Conservation (phyloP, 805 yeast genomes). For the Starmerella apis region DNA sequence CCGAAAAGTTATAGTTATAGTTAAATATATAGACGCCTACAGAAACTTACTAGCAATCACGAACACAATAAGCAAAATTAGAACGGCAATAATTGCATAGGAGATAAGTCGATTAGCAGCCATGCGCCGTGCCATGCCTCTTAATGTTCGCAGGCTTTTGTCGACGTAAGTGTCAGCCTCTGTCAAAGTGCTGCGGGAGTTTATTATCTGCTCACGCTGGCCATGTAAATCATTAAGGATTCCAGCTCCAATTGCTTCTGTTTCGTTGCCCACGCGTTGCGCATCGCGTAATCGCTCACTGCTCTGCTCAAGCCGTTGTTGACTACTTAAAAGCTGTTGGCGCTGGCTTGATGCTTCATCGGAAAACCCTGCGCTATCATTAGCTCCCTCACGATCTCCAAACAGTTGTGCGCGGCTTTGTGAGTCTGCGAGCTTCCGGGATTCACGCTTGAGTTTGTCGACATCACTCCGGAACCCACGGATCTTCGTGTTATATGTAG, state of each 20-base stretch:
- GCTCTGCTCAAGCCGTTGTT: conserved; percentile 70
- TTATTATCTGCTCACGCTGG: conserved; percentile 83
- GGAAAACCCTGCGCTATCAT: conserved; percentile 50
- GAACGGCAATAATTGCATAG: conserved; percentile 80
- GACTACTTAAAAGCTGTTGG: conserved; percentile 64
- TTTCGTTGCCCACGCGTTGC: conserved; percentile 81
- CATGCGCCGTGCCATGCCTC: conserved; percentile 83
- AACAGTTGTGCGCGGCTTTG: conserved; percentile 65
- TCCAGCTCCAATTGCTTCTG: conserved; percentile 83
- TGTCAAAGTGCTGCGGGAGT: conserved; percentile 72
- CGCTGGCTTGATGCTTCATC: conserved; percentile 55
- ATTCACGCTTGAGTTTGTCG: conserved; percentile 44
- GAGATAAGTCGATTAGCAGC: conserved; percentile 85
- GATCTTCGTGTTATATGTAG: conserved; percentile 61
- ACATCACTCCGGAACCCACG: conserved; percentile 57
- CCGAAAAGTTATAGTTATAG: background rate
- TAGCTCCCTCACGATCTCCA: conserved; percentile 40
- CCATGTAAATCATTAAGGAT: conserved; percentile 80
- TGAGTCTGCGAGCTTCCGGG: conserved; percentile 49
- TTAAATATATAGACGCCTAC: conserved; percentile 27
- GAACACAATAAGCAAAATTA: conserved; percentile 67
- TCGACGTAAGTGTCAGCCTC: conserved; percentile 93
- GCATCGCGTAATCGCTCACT: conserved; percentile 77
- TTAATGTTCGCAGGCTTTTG: conserved; percentile 71
- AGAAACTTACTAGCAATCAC: conserved; percentile 76